Evolutionary conservation across 2,329 filamentous ascomycete species (phyloP).

Genomic region (Zymoseptoria passerinii): DNA sequence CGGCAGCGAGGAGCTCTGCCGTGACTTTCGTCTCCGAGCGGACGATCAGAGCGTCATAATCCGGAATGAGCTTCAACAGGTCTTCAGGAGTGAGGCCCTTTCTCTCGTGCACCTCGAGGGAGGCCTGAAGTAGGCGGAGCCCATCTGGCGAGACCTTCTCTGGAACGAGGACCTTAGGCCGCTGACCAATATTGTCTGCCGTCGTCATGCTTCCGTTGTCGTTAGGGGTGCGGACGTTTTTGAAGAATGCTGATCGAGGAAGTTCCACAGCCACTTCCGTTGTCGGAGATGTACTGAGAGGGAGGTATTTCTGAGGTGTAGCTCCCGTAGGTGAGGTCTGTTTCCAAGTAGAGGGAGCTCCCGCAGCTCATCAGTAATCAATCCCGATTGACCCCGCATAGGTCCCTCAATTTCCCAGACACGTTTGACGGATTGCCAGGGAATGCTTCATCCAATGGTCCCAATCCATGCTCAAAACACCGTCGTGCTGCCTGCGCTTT

Average conservation of each 20-base stretch:
- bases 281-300: background rate
- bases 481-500: slow-evolving; percentile 25
- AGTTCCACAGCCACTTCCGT: slow-evolving; percentile 1
- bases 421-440: background rate
- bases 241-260: background rate
- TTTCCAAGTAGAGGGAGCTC: background rate
- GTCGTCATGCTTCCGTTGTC: background rate
- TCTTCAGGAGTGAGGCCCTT: slow-evolving; percentile 55
- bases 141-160: slow-evolving; percentile 77
- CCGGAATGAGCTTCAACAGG: slow-evolving; percentile 57
- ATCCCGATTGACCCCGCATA: background rate
- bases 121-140: slow-evolving; percentile 56
- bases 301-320: background rate
- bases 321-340: background rate
- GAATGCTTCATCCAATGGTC: background rate
- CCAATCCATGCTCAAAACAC: slow-evolving; percentile 23
- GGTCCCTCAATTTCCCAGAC: background rate
- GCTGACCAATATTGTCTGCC: background rate
- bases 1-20: slow-evolving; percentile 55
- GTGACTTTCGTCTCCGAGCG: slow-evolving; percentile 78
- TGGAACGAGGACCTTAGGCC: slow-evolving; percentile 58
- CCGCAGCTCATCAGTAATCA: background rate
- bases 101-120: slow-evolving; percentile 62
- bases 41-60: slow-evolving; percentile 69
- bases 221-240: background rate